phyloP scores from a whole-genome alignment of 2,329 filamentous ascomycete species.

The Endothia cerciana region DNA sequence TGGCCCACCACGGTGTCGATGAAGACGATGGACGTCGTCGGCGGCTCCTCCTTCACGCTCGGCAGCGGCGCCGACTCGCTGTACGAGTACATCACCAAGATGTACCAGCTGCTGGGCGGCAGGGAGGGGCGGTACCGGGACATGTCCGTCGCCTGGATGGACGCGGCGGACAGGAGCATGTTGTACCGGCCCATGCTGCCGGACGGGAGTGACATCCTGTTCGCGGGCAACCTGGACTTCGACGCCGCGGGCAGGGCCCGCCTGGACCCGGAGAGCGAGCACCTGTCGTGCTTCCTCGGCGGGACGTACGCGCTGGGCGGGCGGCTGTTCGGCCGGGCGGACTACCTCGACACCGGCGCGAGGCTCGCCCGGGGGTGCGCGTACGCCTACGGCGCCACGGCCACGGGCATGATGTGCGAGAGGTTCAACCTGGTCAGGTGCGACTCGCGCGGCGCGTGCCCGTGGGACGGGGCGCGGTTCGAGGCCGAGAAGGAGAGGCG shows the following conservation, averaged over 20 bases:
- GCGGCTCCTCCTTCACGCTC: constrained; percentile 40
- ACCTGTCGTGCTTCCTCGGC: constrained; percentile 72
- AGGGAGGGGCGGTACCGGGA: constrained; percentile 57
- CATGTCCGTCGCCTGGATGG: constrained; percentile 66
- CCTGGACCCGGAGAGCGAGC: constrained; percentile 48
- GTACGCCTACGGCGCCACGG: constrained; percentile 62
- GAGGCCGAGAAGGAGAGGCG: constrained; percentile 30
- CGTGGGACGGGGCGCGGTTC: constrained; percentile 45
- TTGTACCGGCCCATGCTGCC: constrained; percentile 69
- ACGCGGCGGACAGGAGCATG: constrained; percentile 61
- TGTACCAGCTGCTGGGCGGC: constrained; percentile 60
- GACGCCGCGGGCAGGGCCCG: constrained; percentile 35
- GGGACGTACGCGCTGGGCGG: constrained; percentile 72
- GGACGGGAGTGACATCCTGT: constrained; percentile 60
- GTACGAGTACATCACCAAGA: constrained; percentile 57
- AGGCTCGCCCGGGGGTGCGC: constrained; percentile 65
- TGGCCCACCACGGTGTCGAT: constrained; percentile 70
- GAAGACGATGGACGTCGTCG: constrained; percentile 50
- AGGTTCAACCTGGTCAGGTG: constrained; percentile 51
- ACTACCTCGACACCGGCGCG: constrained; percentile 59
- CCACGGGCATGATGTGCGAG: constrained; percentile 65
- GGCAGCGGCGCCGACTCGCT: constrained; percentile 45
- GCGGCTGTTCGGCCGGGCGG: constrained; percentile 57
- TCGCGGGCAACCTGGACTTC: constrained; percentile 52
- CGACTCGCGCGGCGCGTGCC: constrained; percentile 43